Evolutionary conservation across 495 filamentous ascomycete species (phyloP).

Genomic region (Aspergillus mulundensis): DNA sequence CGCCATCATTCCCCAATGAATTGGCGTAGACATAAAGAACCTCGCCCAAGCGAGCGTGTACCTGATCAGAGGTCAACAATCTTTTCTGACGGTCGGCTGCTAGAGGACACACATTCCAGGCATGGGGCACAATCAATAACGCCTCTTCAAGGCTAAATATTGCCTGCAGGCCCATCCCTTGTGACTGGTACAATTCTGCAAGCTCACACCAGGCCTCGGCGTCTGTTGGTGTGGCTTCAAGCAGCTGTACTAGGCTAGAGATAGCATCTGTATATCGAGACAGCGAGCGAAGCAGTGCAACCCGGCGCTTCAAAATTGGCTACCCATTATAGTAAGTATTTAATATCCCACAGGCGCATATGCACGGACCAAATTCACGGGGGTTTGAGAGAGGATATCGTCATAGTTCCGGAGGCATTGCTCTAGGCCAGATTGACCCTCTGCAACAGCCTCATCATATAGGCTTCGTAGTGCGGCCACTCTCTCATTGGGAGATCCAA

Average conservation of each 20-base stretch:
- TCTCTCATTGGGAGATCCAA: conserved; percentile 76
- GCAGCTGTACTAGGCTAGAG: conserved; percentile 63
- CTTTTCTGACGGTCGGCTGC: neutral
- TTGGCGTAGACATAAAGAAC: conserved; percentile 65
- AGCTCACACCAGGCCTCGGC: conserved; percentile 93
- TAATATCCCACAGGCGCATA: neutral
- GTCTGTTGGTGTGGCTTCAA: conserved; percentile 84
- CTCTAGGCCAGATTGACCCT: conserved; percentile 57
- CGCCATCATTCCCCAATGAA: conserved; percentile 37
- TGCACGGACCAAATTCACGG: conserved; percentile 70
- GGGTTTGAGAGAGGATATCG: conserved; percentile 63
- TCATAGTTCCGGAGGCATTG: conserved; percentile 73
- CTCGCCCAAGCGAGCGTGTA: conserved; percentile 87
- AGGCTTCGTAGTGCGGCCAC: conserved; percentile 78
- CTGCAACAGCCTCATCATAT: conserved; percentile 79
- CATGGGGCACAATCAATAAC: conserved; percentile 80
- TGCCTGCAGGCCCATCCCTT: conserved; percentile 74
- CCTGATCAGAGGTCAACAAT: conserved; percentile 39
- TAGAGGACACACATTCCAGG: conserved; percentile 73
- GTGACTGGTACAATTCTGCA: conserved; percentile 73
- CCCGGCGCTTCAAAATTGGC: conserved; percentile 82
- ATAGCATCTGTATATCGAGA: conserved; percentile 67
- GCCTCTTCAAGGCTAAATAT: conserved; percentile 90
- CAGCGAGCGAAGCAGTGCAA: conserved; percentile 73
- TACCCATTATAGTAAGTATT: conserved; percentile 29